Evolutionary conservation across 352 stramenopile species (phyloP), one percentile per base, ranked within the genome.

Genomic region (Phytophthora vignae): DNA sequence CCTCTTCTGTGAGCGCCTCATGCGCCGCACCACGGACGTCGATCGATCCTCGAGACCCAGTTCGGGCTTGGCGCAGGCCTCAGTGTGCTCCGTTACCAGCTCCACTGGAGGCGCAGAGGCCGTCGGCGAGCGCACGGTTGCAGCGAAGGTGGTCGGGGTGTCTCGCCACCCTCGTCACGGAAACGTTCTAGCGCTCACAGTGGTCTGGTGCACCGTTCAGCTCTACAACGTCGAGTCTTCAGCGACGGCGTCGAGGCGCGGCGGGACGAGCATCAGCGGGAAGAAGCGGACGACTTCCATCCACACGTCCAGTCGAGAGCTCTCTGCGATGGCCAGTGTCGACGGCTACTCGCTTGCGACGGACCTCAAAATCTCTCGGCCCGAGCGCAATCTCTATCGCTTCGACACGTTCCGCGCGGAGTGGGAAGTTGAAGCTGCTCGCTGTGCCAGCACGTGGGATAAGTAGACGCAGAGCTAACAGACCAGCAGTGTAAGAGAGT

Each of bases 1-100:
- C 4, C 85, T 98, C 49, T 98, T 98, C 64, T 96, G 91, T 22
- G 93, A 98, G 71, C 86, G 94, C 17, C 83, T 98, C n/a, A 85
- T 91, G 54, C 81, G 76, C 25, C 61, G 65, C 3, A 82, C 50
- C n/a, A 77, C 75, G 33, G 75, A 60, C 12, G 73, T 59, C 36
- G 69, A 79, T 79, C 57, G 62, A 69, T 36, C 61, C 59, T 55
- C 71, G 77, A 72, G 49, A 70, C 42, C 54, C 9, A 62, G 5
- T 53, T 64, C 40, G 19, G 55, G 53, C 25, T 63, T 75, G 14
- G 54, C 53, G 10, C 64, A 67, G 4, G 25, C 74, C 7, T 92
- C 83, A 0, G 69, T 91, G n/a, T 92, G 87, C 58, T 92, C 85
- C 15, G 63, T 67, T 5, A 58, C 65, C 9, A 94, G 83, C 50